Percentiles rank a stretch among this genome's conserved stretches.
Evolutionary conservation across 768 basidiomycete genomes (phyloP).

Genomic region (Naematelia aurantialba): DNA sequence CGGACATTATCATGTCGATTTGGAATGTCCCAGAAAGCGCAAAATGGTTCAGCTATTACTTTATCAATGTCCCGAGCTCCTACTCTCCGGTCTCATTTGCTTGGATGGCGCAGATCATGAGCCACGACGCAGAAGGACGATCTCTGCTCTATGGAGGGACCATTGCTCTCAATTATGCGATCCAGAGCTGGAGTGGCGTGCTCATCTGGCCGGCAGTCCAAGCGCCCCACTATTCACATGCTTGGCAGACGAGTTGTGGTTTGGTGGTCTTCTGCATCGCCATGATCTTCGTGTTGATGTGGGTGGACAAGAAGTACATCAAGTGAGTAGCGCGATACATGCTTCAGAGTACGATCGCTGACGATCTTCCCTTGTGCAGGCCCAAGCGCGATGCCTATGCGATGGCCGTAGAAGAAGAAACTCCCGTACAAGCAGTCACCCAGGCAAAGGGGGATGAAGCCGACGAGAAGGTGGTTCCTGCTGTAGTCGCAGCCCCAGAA

Average conservation of each 20-base stretch:
- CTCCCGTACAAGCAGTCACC: no score
- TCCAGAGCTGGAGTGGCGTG: conserved; percentile 36
- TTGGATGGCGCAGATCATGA: conserved; percentile 41
- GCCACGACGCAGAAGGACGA: conserved; percentile 41
- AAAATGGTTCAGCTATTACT: conserved; percentile 40
- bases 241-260: background rate
- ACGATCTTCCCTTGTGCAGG: background rate
- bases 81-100: conserved; percentile 41
- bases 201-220: conserved; percentile 41
- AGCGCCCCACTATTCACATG: conserved; percentile 19
- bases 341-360: background rate
- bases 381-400: background rate
- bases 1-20: conserved; percentile 41
- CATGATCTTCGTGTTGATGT: background rate
- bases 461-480: no score
- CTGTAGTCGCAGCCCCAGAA: no score
- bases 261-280: background rate
- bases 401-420: background rate
- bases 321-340: background rate
- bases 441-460: no score
- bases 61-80: conserved; percentile 25
- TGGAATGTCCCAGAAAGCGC: conserved; percentile 41
- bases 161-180: conserved; percentile 40
- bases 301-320: background rate
- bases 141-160: conserved; percentile 38